Evolutionary conservation across 352 stramenopile species (phyloP), one percentile per base, ranked within the genome.

Genomic region (Globisporangium yorkense): DNA sequence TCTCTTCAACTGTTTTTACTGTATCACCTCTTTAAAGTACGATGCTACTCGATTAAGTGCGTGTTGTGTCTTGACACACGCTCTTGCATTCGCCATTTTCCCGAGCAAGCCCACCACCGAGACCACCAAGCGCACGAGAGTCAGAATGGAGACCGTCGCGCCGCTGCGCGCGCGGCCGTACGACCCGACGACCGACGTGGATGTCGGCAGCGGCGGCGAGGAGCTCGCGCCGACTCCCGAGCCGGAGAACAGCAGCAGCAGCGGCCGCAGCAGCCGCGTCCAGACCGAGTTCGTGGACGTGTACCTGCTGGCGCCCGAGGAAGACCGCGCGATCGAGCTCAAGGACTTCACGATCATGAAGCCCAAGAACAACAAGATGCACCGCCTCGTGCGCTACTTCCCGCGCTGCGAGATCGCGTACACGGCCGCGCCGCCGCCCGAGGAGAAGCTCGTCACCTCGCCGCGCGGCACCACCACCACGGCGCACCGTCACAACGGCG

Each of bases 331-430:
- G 49, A 72, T 87, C 33, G 76, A 84, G 52, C 72, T 88, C 59
- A 87, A 90, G 54, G 78, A 90, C 67, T 86, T 90, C 47, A 92
- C 82, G 35, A 88, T 88, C 68, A 87, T 88, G 70, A 89, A 89
- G 47, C 82, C 82, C 51, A 87, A 87, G 64, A 87, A 88, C 62
- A 85, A 85, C 70, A 80, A 83, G 54, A 86, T 87, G 71, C 71
- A 88, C 51, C 75, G 80, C 2, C 72, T 92, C 21, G 67, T 90
- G 55, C 75, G 72, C 49, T 86, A 81, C 57, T 88, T 77, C 41
- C 70, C 74, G 35, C 76, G 67, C 56, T 88, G 76, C 33, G 73
- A 89, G 64, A 92, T 92, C 60, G 71, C 74, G 60, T 92, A 92
- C 57, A 77, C 76, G 50, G 73, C 79, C 15, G 74, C 80, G 62